phyloP scores from a whole-genome alignment of 768 basidiomycete genomes.

The Mycena galopus region DNA sequence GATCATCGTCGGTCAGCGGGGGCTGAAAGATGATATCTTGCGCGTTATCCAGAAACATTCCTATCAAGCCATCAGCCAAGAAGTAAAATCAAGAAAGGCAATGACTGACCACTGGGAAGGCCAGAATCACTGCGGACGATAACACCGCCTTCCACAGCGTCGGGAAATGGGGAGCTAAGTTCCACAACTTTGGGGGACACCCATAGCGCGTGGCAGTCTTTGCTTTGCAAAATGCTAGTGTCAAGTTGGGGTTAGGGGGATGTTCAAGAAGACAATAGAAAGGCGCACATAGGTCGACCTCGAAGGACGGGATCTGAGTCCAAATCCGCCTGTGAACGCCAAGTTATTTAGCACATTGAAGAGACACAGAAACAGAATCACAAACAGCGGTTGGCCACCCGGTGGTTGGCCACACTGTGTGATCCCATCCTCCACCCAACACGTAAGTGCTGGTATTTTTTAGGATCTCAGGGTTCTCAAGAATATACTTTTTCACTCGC shows the following conservation, averaged over 20 bases:
- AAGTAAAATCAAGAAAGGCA: conserved; percentile 4
- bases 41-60: conserved; percentile 89
- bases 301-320: conserved; percentile 77
- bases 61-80: conserved; percentile 48
- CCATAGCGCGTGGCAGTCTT: conserved; percentile 94
- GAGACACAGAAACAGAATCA: conserved; percentile 24
- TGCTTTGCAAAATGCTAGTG: conserved; percentile 72
- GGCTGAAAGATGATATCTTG: conserved; percentile 80
- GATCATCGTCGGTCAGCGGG: conserved; percentile 70
- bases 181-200: conserved; percentile 75
- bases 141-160: conserved; percentile 81
- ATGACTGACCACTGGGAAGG: conserved; percentile 73
- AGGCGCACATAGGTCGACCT: conserved; percentile 69
- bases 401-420: conserved; percentile 76
- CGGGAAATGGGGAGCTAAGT: conserved; percentile 72
- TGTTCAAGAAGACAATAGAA: neutral
- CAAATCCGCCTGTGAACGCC: conserved; percentile 68
- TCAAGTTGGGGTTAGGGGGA: neutral
- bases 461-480: conserved; percentile 67
- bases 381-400: conserved; percentile 80
- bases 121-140: conserved; percentile 78
- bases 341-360: conserved; percentile 13
- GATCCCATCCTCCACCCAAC: conserved; percentile 92
- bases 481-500: conserved; percentile 72
- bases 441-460: conserved; percentile 73